Evolutionary conservation across 1,284 basidiomycete genomes (phyloP), one percentile per base, ranked within the genome.

Genomic region (Leccinum angustisporum): DNA sequence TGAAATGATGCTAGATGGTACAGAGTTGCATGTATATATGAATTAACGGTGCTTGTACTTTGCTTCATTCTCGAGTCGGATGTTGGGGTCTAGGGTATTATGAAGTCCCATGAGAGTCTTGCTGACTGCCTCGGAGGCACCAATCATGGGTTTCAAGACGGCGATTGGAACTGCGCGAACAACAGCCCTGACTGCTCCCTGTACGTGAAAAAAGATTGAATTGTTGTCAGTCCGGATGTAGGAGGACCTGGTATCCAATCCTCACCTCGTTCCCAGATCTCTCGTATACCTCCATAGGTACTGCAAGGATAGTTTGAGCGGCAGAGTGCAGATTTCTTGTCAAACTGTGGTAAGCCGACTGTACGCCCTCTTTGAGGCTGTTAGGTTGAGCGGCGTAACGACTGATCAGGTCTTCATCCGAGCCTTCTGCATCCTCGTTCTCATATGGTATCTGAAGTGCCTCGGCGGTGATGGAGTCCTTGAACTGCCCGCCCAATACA

Each of bases 221-320:
- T 38, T 11, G 14, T 31, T 53, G 50, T 58, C 51, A 59, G 27
- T 51, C 38, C 34, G 7, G n/a, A 50, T 43, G 54, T 56, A 51
- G 43, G 43, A 50, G 46, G 8, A 30, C 10, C n/a, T 46, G 30
- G 27, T 56, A 38, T 43, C 25, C 51, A 38, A 46, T 48, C 60
- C 83, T 73, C 68, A 92, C 95, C 82, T 95, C 91, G 58, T 88
- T 91, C 16, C 91, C 91, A 13, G 92, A 91, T 62, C 91, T 83
- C 75, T 99, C 97, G 70, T 98, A 98, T 16, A 98, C 95, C 75
- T 99, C 97, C 95, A 99, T 98, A 0, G 97, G 97, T 1, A 99
- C 94, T 0, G 97, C 97, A 33, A 99, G 83, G 66, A 99, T 99
- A 0, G 97, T 99, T 78, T 99, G 97, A 13, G 97, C 97, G 4